Base-by-base conservation (phyloP, 257 asterid genomes). In the Eucommia ulmoides region DNA sequence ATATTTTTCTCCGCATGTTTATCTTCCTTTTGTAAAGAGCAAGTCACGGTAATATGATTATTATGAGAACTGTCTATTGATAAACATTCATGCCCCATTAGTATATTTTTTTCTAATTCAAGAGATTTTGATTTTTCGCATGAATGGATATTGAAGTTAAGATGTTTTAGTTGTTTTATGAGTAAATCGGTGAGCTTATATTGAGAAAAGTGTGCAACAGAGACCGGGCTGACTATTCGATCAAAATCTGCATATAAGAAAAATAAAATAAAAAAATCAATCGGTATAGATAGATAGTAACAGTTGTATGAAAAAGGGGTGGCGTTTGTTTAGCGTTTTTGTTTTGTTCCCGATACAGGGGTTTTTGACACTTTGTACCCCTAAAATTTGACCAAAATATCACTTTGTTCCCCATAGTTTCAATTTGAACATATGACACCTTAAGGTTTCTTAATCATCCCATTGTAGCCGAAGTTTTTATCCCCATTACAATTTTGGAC, bases 131-230 rank as follows among this genome's bases (percentile, higher is more conserved):
- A 19, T 56, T 42, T 69, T 57, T 64, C 65, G 33, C 64, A 25
- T 23, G 63, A 56, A 42, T 61, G 53, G 50, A 67, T 51, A 26
- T 33, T 56, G 64, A 82, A 85, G 42, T 80, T 87, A 29, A 67
- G 73, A 56, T 68, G 73, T 59, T 80, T 68, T 22, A 85, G 82
- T 70, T 85, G 83, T 64, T 80, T 65, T 55, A 73, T 52, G 50
- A 85, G 79, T 65, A 89, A 58, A 22, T 69, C 56, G 66, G 74
- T 65, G 47, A 89, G 88, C 66, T 89, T 89, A 66, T 89, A 80
- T 73, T 89, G 98, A 44, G 98, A 82, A 68, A 80, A 89, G 73
- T 89, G 96, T 48, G 98, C 93, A 68, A 89, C 98, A 47, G 96
- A 80, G 55, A 81, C 80, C 55, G 94, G 94, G 69, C 96, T 89